phyloP scores from a whole-genome alignment of 306 rosid genomes.

The Oemleria cerasiformis region DNA sequence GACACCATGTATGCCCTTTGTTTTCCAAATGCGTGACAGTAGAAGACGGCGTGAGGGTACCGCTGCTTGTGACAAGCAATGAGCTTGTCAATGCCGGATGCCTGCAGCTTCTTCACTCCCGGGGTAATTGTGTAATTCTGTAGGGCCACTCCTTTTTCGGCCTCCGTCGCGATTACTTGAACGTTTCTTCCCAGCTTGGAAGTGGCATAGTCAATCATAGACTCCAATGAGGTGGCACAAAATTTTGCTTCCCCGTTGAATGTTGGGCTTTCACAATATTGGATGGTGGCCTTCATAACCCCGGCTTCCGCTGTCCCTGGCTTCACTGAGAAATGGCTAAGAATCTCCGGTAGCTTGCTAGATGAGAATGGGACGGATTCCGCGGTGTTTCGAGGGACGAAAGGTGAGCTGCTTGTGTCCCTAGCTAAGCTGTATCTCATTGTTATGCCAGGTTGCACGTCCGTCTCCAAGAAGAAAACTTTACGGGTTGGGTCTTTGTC shows the following conservation, averaged over 20 bases:
- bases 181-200: slow-evolving; percentile 54
- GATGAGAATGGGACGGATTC: slow-evolving; percentile 58
- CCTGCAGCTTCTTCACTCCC: slow-evolving; percentile 29
- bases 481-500: background rate
- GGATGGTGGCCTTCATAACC: slow-evolving; percentile 34
- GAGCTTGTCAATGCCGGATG: slow-evolving; percentile 19
- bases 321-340: slow-evolving; percentile 29
- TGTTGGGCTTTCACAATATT: slow-evolving; percentile 40
- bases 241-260: slow-evolving; percentile 52
- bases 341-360: slow-evolving; percentile 27
- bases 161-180: slow-evolving; percentile 50
- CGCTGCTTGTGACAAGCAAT: slow-evolving; percentile 71
- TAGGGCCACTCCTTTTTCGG: slow-evolving; percentile 24
- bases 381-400: slow-evolving; percentile 47
- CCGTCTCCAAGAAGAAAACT: slow-evolving; percentile 62
- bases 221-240: slow-evolving; percentile 75
- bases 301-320: slow-evolving; percentile 44
- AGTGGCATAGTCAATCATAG: slow-evolving; percentile 60
- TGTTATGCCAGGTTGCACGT: slow-evolving; percentile 34
- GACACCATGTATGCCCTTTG: slow-evolving; percentile 42
- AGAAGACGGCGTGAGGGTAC: slow-evolving; percentile 64
- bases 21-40: slow-evolving; percentile 49
- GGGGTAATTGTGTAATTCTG: slow-evolving; percentile 35
- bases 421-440: slow-evolving; percentile 38
- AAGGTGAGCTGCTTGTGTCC: slow-evolving; percentile 22